Evolutionary conservation across 1,139 yeast species (phyloP).

Genomic region (Hemisphaericaspora xylofermentans): DNA sequence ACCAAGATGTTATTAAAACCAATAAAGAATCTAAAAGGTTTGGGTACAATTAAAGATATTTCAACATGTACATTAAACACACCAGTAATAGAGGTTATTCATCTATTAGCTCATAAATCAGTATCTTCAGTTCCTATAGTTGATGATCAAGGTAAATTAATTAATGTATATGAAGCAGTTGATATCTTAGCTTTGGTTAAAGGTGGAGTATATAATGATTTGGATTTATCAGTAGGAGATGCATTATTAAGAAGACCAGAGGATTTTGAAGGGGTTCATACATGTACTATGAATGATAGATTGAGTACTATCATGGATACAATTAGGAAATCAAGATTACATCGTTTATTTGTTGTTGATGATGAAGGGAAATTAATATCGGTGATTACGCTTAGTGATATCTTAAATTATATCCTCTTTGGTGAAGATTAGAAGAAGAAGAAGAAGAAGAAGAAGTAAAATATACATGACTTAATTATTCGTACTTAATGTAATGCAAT

Average conservation of each 20-base stretch:
- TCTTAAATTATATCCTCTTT: constrained; percentile 75
- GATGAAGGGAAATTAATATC: constrained; percentile 74
- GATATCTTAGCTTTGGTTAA: constrained; percentile 91
- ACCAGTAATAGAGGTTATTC: constrained; percentile 93
- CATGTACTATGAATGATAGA: constrained; percentile 87
- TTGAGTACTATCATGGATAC: constrained; percentile 92
- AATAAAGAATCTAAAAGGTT: constrained; percentile 59
- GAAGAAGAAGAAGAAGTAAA: no score
- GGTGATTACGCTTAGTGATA: constrained; percentile 89
- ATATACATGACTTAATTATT: no score
- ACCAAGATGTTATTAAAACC: constrained; percentile 83
- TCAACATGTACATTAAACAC: constrained; percentile 87
- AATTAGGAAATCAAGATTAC: constrained; percentile 85
- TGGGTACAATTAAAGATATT: constrained; percentile 60
- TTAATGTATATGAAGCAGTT: constrained; percentile 94
- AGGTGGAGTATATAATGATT: constrained; percentile 91
- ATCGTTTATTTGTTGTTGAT: constrained; percentile 90
- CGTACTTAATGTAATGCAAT: no score
- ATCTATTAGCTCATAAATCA: constrained; percentile 70
- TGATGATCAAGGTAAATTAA: constrained; percentile 69
- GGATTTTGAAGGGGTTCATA: constrained; percentile 97
- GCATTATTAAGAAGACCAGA: constrained; percentile 93
- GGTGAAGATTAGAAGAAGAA: constrained; percentile 56
- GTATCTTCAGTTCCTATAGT: constrained; percentile 93
- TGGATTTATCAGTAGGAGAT: constrained; percentile 91